Evolutionary conservation across 1,284 basidiomycete genomes (phyloP), one percentile per base, ranked within the genome.

Genomic region (Cryptococcus hybrid): DNA sequence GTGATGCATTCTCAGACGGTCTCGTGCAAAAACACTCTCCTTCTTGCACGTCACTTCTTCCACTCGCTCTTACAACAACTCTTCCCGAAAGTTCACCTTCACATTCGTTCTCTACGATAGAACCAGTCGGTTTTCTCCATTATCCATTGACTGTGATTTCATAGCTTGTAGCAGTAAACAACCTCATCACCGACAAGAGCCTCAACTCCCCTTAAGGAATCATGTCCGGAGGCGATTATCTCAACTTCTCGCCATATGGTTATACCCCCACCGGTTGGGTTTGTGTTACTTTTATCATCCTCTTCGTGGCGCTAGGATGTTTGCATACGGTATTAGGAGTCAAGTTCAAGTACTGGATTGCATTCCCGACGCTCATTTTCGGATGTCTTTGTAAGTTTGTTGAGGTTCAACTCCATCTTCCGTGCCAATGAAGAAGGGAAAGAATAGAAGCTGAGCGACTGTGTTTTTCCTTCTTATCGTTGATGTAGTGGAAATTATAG

Each of bases 291-390:
- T 64, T 61, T 51, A 56, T 65, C 9, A 58, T 59, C 18, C 60
- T 69, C 40, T 70, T 69, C 57, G 56, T 58, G 7, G 46, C 65
- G 11, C 42, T 49, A 12, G 30, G 36, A 12, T 15, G 54, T 8
- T 4, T 57, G 47, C 63, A 44, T 59, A 51, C 54, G 7, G 52
- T 37, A 2, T 18, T 61, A 80, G 79, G 75, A 2, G 43, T 77
- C 1, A 84, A 86, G 49, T 55, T 34, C 44, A 62, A 62, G 50
- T 62, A 62, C 48, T 64, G 63, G 63, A 51, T 62, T 39, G 53
- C 56, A 40, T 64, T 55, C 24, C 63, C 63, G 1, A 62, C 63
- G 12, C 51, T 64, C 8, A 56, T 58, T 5, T 30, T 62, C 5
- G 63, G 63, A 6, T 52, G 49, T 35, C 18, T 59, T 15, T 37